phyloP scores from a whole-genome alignment of 2,329 filamentous ascomycete genomes.

The Pseudocercospora musae region DNA sequence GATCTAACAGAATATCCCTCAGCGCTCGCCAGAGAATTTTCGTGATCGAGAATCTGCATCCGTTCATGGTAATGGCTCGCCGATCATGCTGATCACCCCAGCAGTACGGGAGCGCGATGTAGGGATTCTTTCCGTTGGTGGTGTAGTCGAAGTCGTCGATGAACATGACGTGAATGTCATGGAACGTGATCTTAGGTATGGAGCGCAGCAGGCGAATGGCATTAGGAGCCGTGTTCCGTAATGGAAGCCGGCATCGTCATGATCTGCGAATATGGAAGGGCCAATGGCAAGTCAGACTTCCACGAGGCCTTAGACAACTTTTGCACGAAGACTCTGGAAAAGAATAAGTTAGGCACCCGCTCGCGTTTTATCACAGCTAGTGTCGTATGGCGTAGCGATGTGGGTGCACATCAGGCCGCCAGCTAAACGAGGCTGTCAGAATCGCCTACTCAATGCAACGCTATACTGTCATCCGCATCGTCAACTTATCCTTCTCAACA shows the following conservation, averaged over 20 bases:
- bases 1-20: not conserved
- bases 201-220: no score
- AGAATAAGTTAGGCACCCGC: not conserved
- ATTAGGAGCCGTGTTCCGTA: no score
- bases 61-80: not conserved
- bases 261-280: not conserved
- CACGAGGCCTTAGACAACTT: not conserved
- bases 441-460: not conserved
- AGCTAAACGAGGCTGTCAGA: not conserved
- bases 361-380: not conserved
- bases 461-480: constrained; percentile 14
- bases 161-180: no score
- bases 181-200: no score
- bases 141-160: no score
- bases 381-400: no score
- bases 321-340: not conserved
- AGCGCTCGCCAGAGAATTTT: not conserved
- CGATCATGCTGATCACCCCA: not conserved
- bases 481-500: constrained; percentile 13
- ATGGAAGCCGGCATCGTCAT: not conserved
- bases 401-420: not conserved
- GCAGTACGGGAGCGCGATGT: not conserved
- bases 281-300: not conserved
- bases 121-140: no score
- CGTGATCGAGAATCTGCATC: not conserved